These are phyloP conservation scores for Leccinum barrowsii DNA, from an alignment of 768 basidiomycete species.

Conservation along the genomic window DNA sequence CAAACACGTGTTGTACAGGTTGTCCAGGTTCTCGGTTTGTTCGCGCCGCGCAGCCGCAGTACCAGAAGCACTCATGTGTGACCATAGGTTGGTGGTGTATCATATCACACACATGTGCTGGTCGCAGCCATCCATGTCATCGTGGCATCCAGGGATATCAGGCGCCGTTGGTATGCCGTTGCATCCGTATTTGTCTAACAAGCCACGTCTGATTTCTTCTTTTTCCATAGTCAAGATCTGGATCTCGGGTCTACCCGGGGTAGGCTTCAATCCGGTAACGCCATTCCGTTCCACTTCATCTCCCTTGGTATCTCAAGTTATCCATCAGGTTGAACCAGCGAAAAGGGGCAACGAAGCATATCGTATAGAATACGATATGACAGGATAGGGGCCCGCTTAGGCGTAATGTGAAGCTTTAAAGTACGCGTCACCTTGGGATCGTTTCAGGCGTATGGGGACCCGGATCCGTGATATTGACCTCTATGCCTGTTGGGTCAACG, in stretches of 20 bases:
- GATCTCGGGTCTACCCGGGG: constrained; percentile 17
- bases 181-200: neutral
- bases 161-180: neutral
- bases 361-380: neutral
- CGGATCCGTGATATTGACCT: neutral
- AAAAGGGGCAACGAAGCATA: constrained; percentile 3
- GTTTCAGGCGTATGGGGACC: neutral
- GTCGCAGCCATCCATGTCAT: neutral
- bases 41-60: constrained; percentile 10
- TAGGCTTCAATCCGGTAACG: neutral
- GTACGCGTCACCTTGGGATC: neutral
- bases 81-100: neutral
- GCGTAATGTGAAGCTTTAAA: constrained; percentile 1
- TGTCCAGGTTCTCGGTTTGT: constrained; percentile 16
- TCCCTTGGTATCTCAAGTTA: neutral
- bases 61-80: neutral
- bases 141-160: neutral
- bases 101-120: constrained; percentile 11
- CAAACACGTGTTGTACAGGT: constrained; percentile 22
- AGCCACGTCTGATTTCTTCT: neutral
- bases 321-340: constrained; percentile 9
- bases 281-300: neutral
- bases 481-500: neutral
- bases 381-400: neutral
- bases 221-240: constrained; percentile 1